Base-by-base conservation (phyloP, 805 yeast species). In the Pichia eremophila region DNA sequence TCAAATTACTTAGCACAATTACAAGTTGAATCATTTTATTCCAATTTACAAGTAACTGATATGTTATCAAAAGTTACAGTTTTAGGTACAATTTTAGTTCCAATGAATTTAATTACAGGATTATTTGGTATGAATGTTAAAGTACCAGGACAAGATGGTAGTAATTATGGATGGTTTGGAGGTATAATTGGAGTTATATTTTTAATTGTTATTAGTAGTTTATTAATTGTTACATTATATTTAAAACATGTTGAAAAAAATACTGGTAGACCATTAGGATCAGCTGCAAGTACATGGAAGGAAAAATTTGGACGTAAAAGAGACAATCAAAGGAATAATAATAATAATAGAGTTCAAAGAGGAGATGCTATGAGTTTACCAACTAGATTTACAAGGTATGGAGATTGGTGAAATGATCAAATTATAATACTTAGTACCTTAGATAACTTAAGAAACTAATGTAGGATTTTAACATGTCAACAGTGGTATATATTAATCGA, bases 71-170 rank as follows among this genome's bases (percentile, higher is more conserved):
- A 85, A 60, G 95, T 90, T 27, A 90, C 99, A 0, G 58, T 91
- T 50, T 70, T 91, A 35, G 98, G 97, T 74, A 89, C 97, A 0
- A 73, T 91, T 58, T 70, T 91, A 31, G 84, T 91, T 52, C 98
- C 98, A 15, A 74, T 91, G 72, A 91, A 91, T 63, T 70, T 91
- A 49, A 75, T 91, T 41, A 88, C 97, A 2, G 96, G 97, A 63
- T 61, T 90, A 53, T 91, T 91, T 66, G 97, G 97, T 59, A 91
- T 91, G 99, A 91, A 91, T 65, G 98, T 91, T 18, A 65, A 57
- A 12, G 85, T 91, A 29, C 97, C 97, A 0, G 96, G 96, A 29
- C 68, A 56, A 14, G 72, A 54, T 2, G 56, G 51, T 2, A 39
- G 45, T 2, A 68, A 66, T 40, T 64, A 73, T 38, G 76, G 70